Base-by-base conservation (phyloP, 768 basidiomycete genomes). In the Tricholoma sp. region DNA sequence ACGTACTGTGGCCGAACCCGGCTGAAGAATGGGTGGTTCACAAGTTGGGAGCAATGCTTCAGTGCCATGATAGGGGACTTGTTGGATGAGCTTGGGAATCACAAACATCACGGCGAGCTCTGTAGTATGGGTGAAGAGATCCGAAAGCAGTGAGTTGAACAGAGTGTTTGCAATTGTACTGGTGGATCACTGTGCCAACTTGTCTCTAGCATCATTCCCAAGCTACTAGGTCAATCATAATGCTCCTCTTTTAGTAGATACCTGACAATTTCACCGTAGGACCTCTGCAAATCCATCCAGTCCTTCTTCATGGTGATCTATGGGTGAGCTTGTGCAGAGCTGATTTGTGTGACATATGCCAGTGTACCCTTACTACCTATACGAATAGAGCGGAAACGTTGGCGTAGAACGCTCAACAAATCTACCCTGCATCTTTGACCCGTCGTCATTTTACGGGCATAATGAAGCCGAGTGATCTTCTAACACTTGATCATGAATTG, bases 381-480 rank as follows among this genome's bases (percentile, higher is more conserved):
- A 18, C 36, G 33, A 20, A 3, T 33, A 90, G 89, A 88, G 84
- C 56, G 89, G 89, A 6, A 91, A 91, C 65, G 82, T 77, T 3
- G 89, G 90, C 7, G 73, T 80, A 20, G 84, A 89, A 57, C 66
- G 63, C 36, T 53, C 56, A 20, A 82, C 76, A 6, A 80, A 79
- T 4, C 68, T 82, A 53, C 87, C 90, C 0, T 71, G 89, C 1
- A 85, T 91, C 41, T 91, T 83, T 60, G 89, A 92, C 63, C 88
- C 89, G 2, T 83, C 89, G 2, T 88, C 87, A 4, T 88, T 83
- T 64, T 91, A 80, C 61, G 90, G 90, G 2, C 90, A 91, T 63
- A 85, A 85, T 57, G 90, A 92, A 71, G 85, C 86, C 12, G 90
- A 92, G 90, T 91, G 62, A 70, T 82, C 68, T 31, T 11, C 15